Conservation (phyloP, 2,329 filamentous ascomycete genomes). For the Fusarium concolor region DNA sequence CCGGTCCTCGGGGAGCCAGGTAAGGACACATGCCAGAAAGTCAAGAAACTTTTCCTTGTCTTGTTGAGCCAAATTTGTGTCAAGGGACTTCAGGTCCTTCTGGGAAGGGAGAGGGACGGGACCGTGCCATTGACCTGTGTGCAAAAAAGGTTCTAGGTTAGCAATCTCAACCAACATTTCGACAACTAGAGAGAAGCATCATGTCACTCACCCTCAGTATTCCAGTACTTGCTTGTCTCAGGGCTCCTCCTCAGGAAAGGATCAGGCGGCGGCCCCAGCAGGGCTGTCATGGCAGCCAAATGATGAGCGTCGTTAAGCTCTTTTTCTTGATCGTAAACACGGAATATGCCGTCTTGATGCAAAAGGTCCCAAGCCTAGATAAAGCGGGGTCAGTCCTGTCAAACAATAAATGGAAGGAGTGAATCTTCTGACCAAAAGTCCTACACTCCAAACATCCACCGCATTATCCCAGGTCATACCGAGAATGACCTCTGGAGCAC, state of each 20-base stretch:
- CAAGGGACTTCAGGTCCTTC: constrained; percentile 34
- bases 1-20: constrained; percentile 46
- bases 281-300: constrained; percentile 46
- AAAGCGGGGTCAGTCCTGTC: neutral
- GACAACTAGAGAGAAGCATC: no score
- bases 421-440: constrained; percentile 47
- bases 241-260: constrained; percentile 41
- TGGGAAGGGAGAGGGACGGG: constrained; percentile 40
- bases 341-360: constrained; percentile 38
- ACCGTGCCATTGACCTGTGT: constrained; percentile 42
- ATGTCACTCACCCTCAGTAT: constrained; percentile 24
- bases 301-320: constrained; percentile 47
- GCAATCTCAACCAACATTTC: no score
- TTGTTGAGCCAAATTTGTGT: constrained; percentile 10
- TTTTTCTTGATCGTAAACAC: constrained; percentile 36
- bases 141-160: no score
- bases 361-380: constrained; percentile 45
- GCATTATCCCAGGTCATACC: constrained; percentile 50
- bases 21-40: constrained; percentile 38
- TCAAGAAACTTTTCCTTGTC: constrained; percentile 38
- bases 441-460: constrained; percentile 53
- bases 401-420: no score
- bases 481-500: constrained; percentile 54
- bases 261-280: constrained; percentile 46
- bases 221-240: constrained; percentile 44